Evolutionary conservation across 2,329 filamentous ascomycete genomes (phyloP), one percentile per base, ranked within the genome.

Genomic region (Neofusicoccum ribis): DNA sequence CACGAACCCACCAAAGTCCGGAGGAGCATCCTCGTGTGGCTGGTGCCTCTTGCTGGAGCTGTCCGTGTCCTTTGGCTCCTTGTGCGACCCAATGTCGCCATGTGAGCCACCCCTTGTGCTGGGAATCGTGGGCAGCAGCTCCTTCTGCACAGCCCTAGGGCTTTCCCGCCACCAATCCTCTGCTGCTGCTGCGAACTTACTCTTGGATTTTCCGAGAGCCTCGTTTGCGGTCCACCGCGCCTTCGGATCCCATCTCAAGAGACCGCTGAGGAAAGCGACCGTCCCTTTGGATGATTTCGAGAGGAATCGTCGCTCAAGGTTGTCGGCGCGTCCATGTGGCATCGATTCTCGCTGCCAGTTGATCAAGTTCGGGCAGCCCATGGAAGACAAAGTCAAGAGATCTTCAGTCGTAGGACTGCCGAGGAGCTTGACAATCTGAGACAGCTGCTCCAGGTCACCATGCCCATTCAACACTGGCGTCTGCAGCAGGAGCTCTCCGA

Each of bases 41-140:
- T 39, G 31, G 8, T 47, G 56, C 43, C 56, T 60, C 43, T 60
- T 60, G 27, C n/a, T n/a, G n/a, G 56, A 17, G 5, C 11, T 12
- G 4, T 17, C 5, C 9, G 11, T 27, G 6, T 52, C 44, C 9
- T 43, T 39, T 17, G 58, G 7, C 36, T 60, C 54, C 17, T 50
- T 20, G 5, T 60, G 54, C 31, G 20, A 49, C 37, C 52, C 36
- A 12, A 56, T 51, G 50, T 66, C 63, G 31, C 23, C 63, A 14
- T 50, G 56, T n/a, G 51, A 64, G 36, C 51, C 65, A 64, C 75
- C 75, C 27, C 73, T 68, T 12, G 72, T 68, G 63, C 76, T 73
- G 3, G 73, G 74, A 49, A 76, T 77, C 1, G 75, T 77, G 23
- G 76, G 75, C 27, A 77, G 68, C 62, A 64, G 41, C 72, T 60